A percentile compares a stretch with the other conserved stretches of the same genome.
These are phyloP conservation scores for Metschnikowia hibisci DNA, from an alignment of 805 yeast species.

Conservation along the genomic window DNA sequence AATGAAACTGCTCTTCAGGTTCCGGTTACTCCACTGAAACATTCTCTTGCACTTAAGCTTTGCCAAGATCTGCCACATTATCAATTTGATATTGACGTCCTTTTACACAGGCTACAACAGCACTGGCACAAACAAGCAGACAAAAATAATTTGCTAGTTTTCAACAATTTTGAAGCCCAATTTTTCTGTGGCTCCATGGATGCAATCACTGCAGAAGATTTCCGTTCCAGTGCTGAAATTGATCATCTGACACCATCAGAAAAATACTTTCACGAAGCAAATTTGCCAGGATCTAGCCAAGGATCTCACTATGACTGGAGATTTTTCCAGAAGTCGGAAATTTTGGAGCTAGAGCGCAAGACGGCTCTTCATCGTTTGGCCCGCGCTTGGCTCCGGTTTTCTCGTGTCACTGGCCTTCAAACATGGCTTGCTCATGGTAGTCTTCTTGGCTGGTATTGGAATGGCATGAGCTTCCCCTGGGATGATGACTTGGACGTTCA, in stretches of 20 bases:
- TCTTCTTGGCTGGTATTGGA: slow-evolving; percentile 60
- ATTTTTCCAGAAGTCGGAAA: slow-evolving; percentile 13
- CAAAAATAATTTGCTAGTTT: too few species aligned
- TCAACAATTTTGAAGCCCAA: too few species aligned
- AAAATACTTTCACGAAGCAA: slow-evolving; percentile 17
- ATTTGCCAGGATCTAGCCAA: slow-evolving; percentile 2
- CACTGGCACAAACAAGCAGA: too few species aligned
- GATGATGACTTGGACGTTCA: slow-evolving; percentile 66
- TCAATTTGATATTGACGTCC: too few species aligned
- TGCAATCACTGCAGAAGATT: neutral
- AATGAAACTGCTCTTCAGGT: too few species aligned
- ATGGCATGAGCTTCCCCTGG: slow-evolving; percentile 62
- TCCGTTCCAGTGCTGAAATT: neutral
- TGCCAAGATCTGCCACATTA: too few species aligned
- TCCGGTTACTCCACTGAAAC: too few species aligned
- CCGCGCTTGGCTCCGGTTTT: slow-evolving; percentile 50
- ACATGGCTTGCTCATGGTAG: slow-evolving; percentile 70
- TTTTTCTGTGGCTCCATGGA: too few species aligned
- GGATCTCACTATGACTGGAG: slow-evolving; percentile 24
- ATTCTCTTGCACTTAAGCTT: too few species aligned
- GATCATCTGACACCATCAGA: too few species aligned
- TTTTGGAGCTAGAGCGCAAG: slow-evolving; percentile 27
- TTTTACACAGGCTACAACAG: too few species aligned
- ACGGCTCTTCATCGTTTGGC: slow-evolving; percentile 41
- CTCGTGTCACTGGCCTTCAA: slow-evolving; percentile 41